Evolutionary conservation across 768 basidiomycete species (phyloP).

Genomic region (Boletus insuetus): DNA sequence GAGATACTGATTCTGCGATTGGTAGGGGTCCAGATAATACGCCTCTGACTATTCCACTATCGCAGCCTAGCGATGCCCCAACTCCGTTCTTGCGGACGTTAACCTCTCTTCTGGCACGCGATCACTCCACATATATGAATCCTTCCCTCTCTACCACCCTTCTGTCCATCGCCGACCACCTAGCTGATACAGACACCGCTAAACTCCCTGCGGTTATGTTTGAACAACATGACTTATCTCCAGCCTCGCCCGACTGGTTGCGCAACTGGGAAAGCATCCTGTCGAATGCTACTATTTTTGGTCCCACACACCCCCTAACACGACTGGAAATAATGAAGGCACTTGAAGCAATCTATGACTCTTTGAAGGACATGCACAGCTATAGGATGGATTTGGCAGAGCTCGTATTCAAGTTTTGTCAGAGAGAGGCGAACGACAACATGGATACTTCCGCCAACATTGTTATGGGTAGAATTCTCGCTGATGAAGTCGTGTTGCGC

Average conservation of each 20-base stretch:
- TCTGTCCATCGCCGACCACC: conserved; percentile 63
- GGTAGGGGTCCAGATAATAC: conserved; percentile 45
- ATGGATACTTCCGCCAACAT: conserved; percentile 29
- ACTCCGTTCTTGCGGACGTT: conserved; percentile 61
- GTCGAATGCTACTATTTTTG: conserved; percentile 45
- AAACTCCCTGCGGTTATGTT: conserved; percentile 60
- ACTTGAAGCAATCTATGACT: conserved; percentile 58
- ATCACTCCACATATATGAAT: conserved; percentile 54
- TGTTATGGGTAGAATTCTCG: conserved; percentile 57
- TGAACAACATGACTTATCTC: conserved; percentile 65
- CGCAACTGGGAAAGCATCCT: conserved; percentile 61
- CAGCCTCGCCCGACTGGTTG: conserved; percentile 71
- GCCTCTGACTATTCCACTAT: conserved; percentile 50
- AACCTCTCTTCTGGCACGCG: conserved; percentile 60
- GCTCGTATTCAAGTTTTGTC: conserved; percentile 54
- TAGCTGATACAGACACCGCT: conserved; percentile 66
- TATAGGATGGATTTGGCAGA: conserved; percentile 58
- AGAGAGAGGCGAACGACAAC: conserved; percentile 29
- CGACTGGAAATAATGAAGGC: conserved; percentile 55
- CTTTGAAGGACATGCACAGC: conserved; percentile 63
- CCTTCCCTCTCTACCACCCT: conserved; percentile 64
- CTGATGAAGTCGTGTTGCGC: conserved; percentile 64
- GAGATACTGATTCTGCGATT: conserved; percentile 11
- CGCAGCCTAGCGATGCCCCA: conserved; percentile 52
- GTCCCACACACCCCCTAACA: conserved; percentile 46